Percentiles rank a stretch among this genome's conserved stretches.
Conservation (phyloP, 108 stramenopile genomes). For the Licmophora abbreviata region DNA sequence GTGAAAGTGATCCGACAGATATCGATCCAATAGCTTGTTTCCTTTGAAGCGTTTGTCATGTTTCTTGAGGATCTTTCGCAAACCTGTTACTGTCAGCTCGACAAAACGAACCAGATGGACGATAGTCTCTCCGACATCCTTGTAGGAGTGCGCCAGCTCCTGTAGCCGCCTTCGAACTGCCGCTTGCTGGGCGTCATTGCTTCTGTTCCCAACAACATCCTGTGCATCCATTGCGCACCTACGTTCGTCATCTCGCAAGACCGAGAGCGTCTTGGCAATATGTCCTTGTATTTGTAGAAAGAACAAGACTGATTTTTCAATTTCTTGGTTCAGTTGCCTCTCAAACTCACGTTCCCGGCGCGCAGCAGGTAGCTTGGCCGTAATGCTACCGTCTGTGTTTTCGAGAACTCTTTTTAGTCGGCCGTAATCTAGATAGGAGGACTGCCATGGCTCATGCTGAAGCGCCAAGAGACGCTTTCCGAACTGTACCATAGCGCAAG, state of each 20-base stretch:
- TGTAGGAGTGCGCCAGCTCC: constrained; percentile 13
- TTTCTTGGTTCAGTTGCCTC: constrained; percentile 15
- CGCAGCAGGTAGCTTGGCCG: too few species aligned
- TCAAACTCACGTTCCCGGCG: too few species aligned
- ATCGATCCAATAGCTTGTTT: background rate
- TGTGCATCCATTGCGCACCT: too few species aligned
- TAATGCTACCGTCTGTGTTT: background rate
- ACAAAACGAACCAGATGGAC: constrained; percentile 48
- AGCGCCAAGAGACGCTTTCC: constrained; percentile 31
- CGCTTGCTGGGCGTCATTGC: background rate
- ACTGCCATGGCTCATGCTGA: constrained; percentile 34
- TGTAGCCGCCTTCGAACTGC: constrained; percentile 9
- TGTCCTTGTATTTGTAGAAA: constrained; percentile 2
- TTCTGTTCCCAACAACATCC: background rate
- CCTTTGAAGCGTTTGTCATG: constrained; percentile 45
- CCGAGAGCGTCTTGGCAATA: constrained; percentile 1
- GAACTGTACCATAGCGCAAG: constrained; percentile 58
- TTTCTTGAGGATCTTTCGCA: constrained; percentile 82
- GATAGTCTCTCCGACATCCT: constrained; percentile 31
- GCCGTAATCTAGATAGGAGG: constrained; percentile 46
- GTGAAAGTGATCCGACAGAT: constrained; percentile 2
- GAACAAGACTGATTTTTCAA: constrained; percentile 1
- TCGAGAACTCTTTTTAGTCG: constrained; percentile 35
- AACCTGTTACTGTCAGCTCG: constrained; percentile 49
- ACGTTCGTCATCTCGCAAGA: background rate